A percentile compares a stretch with the other conserved stretches of the same genome.
These are phyloP conservation scores for Vinca minor DNA, from an alignment of 257 asterid genomes.

Conservation along the genomic window DNA sequence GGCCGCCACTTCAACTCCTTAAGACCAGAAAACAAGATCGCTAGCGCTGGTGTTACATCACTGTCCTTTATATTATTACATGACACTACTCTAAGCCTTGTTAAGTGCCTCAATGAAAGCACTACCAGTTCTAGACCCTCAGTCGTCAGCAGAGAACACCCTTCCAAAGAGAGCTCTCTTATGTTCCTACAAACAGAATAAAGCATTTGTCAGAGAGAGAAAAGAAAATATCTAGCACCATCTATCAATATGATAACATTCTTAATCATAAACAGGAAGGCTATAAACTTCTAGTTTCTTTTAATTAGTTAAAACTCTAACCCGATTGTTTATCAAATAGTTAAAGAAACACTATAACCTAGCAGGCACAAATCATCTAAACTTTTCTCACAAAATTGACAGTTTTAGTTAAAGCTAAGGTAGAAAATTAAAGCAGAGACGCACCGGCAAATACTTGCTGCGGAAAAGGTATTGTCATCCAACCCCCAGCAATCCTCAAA, in stretches of 20 bases:
- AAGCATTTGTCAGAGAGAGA: background rate
- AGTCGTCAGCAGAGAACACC: conserved; percentile 80
- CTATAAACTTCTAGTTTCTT: too few relatives aligned
- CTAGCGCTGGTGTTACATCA: conserved; percentile 77
- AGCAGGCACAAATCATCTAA: too few relatives aligned
- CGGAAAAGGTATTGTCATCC: conserved; percentile 45
- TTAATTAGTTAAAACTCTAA: too few relatives aligned
- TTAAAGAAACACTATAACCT: too few relatives aligned
- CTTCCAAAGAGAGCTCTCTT: conserved; percentile 63
- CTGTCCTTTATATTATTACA: conserved; percentile 78
- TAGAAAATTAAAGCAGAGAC: background rate
- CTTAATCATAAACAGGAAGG: too few relatives aligned
- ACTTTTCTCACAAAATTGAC: background rate
- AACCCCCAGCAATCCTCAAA: conserved; percentile 85
- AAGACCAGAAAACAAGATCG: conserved; percentile 59
- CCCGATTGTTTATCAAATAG: too few relatives aligned
- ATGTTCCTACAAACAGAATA: conserved; percentile 44
- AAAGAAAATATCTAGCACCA: background rate
- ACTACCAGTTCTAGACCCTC: conserved; percentile 70
- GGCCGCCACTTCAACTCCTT: conserved; percentile 93
- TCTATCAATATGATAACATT: background rate
- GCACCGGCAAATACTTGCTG: conserved; percentile 55
- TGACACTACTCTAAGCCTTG: conserved; percentile 68
- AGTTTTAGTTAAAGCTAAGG: background rate
- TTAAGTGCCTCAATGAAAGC: conserved; percentile 73